A percentile compares a stretch with the other conserved stretches of the same genome.
These are phyloP conservation scores for Lipomyces mesembrius DNA, from an alignment of 805 yeast genomes.

Conservation along the genomic window DNA sequence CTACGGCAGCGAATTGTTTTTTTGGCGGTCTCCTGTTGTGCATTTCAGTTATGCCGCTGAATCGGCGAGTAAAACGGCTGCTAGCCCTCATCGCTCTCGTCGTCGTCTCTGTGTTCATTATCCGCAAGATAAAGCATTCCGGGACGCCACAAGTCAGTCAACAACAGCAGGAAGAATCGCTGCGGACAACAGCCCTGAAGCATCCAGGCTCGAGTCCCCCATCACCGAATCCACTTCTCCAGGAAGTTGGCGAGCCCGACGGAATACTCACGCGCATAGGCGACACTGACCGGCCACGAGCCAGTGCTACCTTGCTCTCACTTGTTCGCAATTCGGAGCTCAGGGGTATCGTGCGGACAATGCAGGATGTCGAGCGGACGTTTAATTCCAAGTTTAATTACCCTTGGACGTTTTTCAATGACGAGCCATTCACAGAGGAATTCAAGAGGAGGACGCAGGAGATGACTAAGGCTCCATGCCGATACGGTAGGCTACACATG, in stretches of 20 bases:
- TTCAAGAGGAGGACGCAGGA: conserved; percentile 56
- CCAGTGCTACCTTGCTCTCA: conserved; percentile 75
- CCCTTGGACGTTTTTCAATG: conserved; percentile 82
- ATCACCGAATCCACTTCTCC: conserved; percentile 25
- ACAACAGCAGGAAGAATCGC: neutral
- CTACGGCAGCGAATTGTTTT: neutral
- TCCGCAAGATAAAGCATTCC: neutral
- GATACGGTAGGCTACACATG: conserved; percentile 51
- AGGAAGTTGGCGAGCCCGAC: conserved; percentile 43
- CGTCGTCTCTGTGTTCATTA: neutral
- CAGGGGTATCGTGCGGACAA: conserved; percentile 54
- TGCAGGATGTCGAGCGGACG: conserved; percentile 61
- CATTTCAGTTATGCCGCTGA: conserved; percentile 4
- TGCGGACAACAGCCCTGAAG: neutral
- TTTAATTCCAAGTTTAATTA: conserved; percentile 75
- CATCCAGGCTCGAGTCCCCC: neutral
- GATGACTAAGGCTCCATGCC: conserved; percentile 51
- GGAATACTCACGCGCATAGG: conserved; percentile 33
- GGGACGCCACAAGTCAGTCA: neutral
- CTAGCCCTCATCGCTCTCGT: conserved; percentile 6
- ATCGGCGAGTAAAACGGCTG: conserved; percentile 9
- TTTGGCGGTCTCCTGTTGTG: neutral
- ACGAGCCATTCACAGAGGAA: conserved; percentile 61
- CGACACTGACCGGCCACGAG: conserved; percentile 46
- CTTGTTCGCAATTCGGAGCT: conserved; percentile 73